Evolutionary conservation across 2,329 filamentous ascomycete species (phyloP).

Genomic region (Stemphylium vesicarium): DNA sequence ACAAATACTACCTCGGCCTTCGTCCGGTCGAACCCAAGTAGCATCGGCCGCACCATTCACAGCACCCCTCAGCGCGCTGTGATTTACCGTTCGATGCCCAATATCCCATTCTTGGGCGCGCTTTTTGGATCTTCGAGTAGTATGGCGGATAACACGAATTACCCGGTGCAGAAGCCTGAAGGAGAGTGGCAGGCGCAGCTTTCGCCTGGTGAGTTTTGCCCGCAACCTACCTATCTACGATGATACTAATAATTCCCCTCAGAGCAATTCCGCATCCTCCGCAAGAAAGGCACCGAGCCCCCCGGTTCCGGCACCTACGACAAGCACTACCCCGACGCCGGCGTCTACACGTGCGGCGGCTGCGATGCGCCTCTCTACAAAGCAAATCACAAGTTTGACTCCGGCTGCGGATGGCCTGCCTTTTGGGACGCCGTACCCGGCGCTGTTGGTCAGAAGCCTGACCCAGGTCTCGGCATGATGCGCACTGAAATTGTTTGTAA

Average conservation of each 20-base stretch:
- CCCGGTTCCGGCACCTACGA: slow-evolving; percentile 83
- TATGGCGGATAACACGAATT: slow-evolving; percentile 65
- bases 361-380: slow-evolving; percentile 91
- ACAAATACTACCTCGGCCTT: slow-evolving; percentile 52
- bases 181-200: slow-evolving; percentile 91
- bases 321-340: slow-evolving; percentile 77
- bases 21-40: slow-evolving; percentile 42
- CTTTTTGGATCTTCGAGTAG: slow-evolving; percentile 70
- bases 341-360: slow-evolving; percentile 85
- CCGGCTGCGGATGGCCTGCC: slow-evolving; percentile 95
- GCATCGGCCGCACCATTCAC: slow-evolving; percentile 42
- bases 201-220: slow-evolving; percentile 64
- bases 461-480: slow-evolving; percentile 78
- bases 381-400: slow-evolving; percentile 93
- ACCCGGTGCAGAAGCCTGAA: slow-evolving; percentile 79
- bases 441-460: slow-evolving; percentile 82
- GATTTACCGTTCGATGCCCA: slow-evolving; percentile 67
- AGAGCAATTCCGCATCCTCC: slow-evolving; percentile 96
- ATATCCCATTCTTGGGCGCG: slow-evolving; percentile 77
- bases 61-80: slow-evolving; percentile 35
- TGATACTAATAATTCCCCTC: slow-evolving; percentile 18
- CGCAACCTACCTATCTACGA: background rate
- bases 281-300: slow-evolving; percentile 88
- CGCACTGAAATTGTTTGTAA: slow-evolving; percentile 92
- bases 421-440: slow-evolving; percentile 96